A percentile compares a stretch with the other conserved stretches of the same genome.
Evolutionary conservation across 179 eudicot species (phyloP).

Genomic region (Silene coronaria): DNA sequence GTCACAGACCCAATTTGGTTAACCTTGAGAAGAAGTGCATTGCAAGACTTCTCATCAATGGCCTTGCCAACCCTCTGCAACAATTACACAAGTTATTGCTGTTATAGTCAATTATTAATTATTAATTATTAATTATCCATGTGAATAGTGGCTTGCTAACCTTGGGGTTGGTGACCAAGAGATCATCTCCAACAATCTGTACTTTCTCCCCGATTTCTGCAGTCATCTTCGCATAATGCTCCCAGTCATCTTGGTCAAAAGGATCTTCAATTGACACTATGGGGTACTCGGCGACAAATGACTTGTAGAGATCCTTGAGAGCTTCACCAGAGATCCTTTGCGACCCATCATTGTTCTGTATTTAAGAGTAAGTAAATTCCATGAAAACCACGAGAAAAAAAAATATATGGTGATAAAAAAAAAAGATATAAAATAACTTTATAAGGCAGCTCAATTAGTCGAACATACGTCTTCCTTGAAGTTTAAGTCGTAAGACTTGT

Average conservation of each 20-base stretch:
- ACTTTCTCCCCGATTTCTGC: conserved; percentile 58
- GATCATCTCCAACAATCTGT: conserved; percentile 70
- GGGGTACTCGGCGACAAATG: conserved; percentile 65
- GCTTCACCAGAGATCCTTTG: conserved; percentile 77
- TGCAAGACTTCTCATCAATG: conserved; percentile 61
- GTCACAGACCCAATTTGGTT: conserved; percentile 94
- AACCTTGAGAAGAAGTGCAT: conserved; percentile 88
- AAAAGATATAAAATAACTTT: not conserved
- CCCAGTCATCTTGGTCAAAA: conserved; percentile 98
- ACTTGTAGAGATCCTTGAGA: conserved; percentile 84
- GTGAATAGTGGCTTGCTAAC: conserved; percentile 24
- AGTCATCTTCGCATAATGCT: conserved; percentile 66
- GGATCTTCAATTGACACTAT: conserved; percentile 81
- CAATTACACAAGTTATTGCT: conserved; percentile 7
- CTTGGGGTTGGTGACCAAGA: conserved; percentile 93
- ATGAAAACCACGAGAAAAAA: not conserved
- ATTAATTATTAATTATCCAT: not conserved
- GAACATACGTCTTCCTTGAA: conserved; percentile 84
- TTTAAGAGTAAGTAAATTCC: not conserved
- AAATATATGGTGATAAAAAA: not conserved
- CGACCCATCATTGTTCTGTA: conserved; percentile 77
- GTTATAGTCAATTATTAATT: not conserved
- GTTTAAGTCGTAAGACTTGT: conserved; percentile 85
- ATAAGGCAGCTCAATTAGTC: not conserved
- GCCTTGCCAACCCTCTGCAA: conserved; percentile 82